Evolutionary conservation across 257 asterid species (phyloP), one percentile per base, ranked within the genome.

Genomic region (Salvia rosmarinus): DNA sequence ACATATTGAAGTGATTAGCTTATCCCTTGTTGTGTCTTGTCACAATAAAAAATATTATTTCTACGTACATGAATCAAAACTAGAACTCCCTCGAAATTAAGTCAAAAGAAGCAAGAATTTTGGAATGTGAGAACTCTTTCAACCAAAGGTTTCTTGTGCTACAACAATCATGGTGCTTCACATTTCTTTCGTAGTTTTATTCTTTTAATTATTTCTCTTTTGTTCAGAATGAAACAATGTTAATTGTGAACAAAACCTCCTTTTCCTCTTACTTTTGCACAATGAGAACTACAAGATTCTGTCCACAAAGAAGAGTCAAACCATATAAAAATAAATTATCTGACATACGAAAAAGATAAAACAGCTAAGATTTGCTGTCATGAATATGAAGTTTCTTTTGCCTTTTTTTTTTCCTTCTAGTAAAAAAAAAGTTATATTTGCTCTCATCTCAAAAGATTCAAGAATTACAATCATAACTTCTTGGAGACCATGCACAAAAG

Each of bases 401-500:
- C 4, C 9, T 39, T 20, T 37, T 58, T 3, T 28, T 25, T 64
- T 21, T 35, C 52, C 10, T 39, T 39, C 2, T 39, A 39, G 63
- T 25, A 28, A 28, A 56, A 56, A 28, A 13, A 28, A 39, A 72
- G 37, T 2, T 47, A 46, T 50, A 0, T 6, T 79, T 55, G 17
- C 20, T 56, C 16, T 46, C 50, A 47, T 81, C 80, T 74, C 61
- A 72, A 80, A 84, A 83, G 86, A 67, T 82, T 88, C 88, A 86
- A 82, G 81, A 70, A 74, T 79, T 73, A 81, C 63, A 82, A 88
- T 86, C 68, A 88, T 85, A 77, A 21, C 83, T 78, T 84, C 88
- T 90, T 79, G 97, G 87, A 88, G 91, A 88, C 97, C 94, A 90
- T 88, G 97, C 94, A 88, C 71, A 83, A 85, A 66, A 64, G 82